A percentile compares a stretch with the other conserved stretches of the same genome.
Evolutionary conservation across 352 stramenopile species (phyloP).

Genomic region (Phytophthora pistaciae): DNA sequence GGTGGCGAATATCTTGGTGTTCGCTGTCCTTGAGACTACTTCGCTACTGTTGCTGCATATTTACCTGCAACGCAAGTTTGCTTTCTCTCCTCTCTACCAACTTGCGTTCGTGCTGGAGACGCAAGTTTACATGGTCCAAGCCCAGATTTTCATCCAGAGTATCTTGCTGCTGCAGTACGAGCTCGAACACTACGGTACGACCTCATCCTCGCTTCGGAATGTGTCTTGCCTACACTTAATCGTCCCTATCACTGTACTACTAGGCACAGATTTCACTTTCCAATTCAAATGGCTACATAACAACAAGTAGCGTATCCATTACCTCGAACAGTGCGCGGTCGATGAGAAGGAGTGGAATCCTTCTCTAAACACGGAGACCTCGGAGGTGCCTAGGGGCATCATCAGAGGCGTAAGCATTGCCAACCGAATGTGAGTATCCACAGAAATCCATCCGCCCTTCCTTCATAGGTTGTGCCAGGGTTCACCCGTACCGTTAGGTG

Average conservation of each 20-base stretch:
- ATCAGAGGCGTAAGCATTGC: neutral
- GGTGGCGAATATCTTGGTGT: neutral
- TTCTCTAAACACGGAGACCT: no score
- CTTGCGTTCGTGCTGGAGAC: neutral
- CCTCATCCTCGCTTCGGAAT: neutral
- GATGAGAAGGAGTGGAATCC: no score
- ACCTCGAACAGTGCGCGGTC: no score
- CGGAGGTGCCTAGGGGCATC: no score
- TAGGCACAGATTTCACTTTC: neutral
- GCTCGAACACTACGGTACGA: neutral
- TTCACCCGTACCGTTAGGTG: neutral
- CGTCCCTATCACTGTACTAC: neutral
- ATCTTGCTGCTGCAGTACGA: neutral
- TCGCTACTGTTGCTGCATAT: neutral
- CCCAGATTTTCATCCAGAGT: neutral
- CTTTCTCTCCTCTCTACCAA: neutral
- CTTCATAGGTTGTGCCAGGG: neutral
- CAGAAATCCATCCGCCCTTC: neutral
- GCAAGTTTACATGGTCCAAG: neutral
- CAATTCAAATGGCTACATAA: neutral
- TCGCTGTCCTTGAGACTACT: neutral
- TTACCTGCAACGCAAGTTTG: neutral
- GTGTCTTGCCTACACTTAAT: neutral
- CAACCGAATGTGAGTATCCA: neutral
- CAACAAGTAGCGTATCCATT: no score